A percentile compares a stretch with the other conserved stretches of the same genome.
Conservation (phyloP, 2,329 filamentous ascomycete genomes). For the Trichoderma atrobrunneum region DNA sequence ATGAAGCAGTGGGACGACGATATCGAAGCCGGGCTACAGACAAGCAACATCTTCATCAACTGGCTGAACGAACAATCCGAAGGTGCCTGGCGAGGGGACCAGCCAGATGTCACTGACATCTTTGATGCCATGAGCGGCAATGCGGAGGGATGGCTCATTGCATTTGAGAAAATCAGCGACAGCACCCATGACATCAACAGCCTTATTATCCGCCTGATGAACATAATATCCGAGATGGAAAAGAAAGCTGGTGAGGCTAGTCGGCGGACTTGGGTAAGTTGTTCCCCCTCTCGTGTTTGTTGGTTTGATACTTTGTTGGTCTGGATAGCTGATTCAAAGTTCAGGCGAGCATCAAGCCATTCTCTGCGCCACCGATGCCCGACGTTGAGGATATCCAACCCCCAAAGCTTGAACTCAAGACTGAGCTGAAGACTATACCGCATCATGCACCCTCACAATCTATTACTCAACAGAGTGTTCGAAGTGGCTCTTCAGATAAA, state of each 20-base stretch:
- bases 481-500: constrained; percentile 21
- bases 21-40: constrained; percentile 71
- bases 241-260: constrained; percentile 80
- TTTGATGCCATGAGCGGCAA: constrained; percentile 91
- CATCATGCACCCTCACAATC: constrained; percentile 1
- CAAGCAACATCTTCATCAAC: constrained; percentile 70
- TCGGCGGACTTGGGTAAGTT: constrained; percentile 68
- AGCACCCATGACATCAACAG: constrained; percentile 69
- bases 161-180: constrained; percentile 71
- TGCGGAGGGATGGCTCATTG: constrained; percentile 82
- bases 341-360: constrained; percentile 26
- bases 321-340: background rate
- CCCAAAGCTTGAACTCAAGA: constrained; percentile 7
- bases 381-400: background rate
- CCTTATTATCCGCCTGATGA: constrained; percentile 68
- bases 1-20: constrained; percentile 79
- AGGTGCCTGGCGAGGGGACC: constrained; percentile 58
- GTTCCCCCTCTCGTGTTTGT: background rate
- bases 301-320: background rate
- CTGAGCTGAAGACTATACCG: background rate
- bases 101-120: constrained; percentile 65
- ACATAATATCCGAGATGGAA: constrained; percentile 82
- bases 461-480: constrained; percentile 19
- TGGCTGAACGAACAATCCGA: constrained; percentile 69
- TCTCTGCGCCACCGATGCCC: constrained; percentile 19